Base-by-base conservation (phyloP, 257 asterid genomes). In the Solanum tarijense region DNA sequence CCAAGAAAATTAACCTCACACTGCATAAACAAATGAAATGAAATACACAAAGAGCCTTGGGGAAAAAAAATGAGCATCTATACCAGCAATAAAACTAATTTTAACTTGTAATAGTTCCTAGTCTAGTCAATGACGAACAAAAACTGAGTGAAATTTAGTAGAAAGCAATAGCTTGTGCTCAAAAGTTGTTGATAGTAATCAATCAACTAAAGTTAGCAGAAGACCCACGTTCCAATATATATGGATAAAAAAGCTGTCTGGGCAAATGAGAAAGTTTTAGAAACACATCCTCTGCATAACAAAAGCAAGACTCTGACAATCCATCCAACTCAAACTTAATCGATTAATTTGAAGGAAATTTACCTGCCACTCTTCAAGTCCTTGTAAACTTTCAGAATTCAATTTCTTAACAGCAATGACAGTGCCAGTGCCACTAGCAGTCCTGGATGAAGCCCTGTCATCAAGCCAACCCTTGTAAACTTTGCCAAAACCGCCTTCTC, bases 401-500 rank as follows among this genome's bases (percentile, higher is more conserved):
- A 96, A 88, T 89, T 94, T 94, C 94, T 96, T 96, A 11, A 96
- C 97, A 73, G 99, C 99, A 88, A 95, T 85, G 6, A 90, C 91
- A 9, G 95, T 71, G 39, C 95, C 91, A 9, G 95, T 71, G 41
- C 94, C 94, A 39, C 88, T 90, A 6, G 89, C 92, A 36, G 87
- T 65, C 88, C 86, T 94, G 12, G 91, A 84, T 1, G 92, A 41
- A 71, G 91, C 88, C 90, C 91, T 94, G 25, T 93, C 95, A 21
- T 95, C 98, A 5, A 96, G 91, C 98, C 96, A 96, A 29, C 99
- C 99, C 88, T 94, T 96, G 94, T 93, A 94, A 41, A 96, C 99
- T 52, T 91, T 96, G 4, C 99, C 99, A 87, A 96, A 96, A 27
- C 98, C 99, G n/a, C 99, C 99, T 85, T 95, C 99, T 34, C 98